A percentile compares a stretch with the other conserved stretches of the same genome.
Conservation (phyloP, 495 filamentous ascomycete species). For the Tricharina praecox region DNA sequence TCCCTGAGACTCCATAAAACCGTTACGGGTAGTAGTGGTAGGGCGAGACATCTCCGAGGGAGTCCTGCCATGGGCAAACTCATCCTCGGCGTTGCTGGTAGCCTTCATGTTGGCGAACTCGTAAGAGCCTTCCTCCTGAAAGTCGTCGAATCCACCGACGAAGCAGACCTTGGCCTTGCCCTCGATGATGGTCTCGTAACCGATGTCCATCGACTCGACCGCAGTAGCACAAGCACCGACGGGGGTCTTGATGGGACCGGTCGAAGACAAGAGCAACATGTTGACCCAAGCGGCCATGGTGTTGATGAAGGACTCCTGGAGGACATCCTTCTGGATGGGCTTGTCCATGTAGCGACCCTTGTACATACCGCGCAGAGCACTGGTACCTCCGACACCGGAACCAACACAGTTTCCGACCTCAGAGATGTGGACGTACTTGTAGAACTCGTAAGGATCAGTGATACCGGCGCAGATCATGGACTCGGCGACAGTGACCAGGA, state of each 20-base stretch:
- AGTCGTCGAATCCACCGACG: slow-evolving; percentile 97
- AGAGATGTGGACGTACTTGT: slow-evolving; percentile 97
- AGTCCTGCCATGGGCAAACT: slow-evolving; percentile 86
- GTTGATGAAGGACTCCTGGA: slow-evolving; percentile 99
- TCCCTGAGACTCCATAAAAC: slow-evolving; percentile 99
- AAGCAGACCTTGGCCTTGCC: slow-evolving; percentile 94
- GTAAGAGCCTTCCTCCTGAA: slow-evolving; percentile 97
- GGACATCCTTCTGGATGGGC: slow-evolving; percentile 96
- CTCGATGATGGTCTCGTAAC: slow-evolving; percentile 93
- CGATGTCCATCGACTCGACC: slow-evolving; percentile 92
- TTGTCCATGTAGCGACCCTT: slow-evolving; percentile 93
- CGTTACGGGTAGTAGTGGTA: slow-evolving; percentile 86
- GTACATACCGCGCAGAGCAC: slow-evolving; percentile 91
- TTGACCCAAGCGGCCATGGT: slow-evolving; percentile 99
- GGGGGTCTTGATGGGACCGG: slow-evolving; percentile 95
- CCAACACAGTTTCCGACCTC: slow-evolving; percentile 97
- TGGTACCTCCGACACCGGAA: slow-evolving; percentile 89
- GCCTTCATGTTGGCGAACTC: slow-evolving; percentile 99
- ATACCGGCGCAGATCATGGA: slow-evolving; percentile 82
- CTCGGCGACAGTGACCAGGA: slow-evolving; percentile 84
- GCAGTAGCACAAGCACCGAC: slow-evolving; percentile 95
- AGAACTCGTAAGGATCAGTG: slow-evolving; percentile 99
- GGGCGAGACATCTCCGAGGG: slow-evolving; percentile 96
- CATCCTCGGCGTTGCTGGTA: slow-evolving; percentile 90
- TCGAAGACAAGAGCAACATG: slow-evolving; percentile 92